A percentile compares a stretch with the other conserved stretches of the same genome.
phyloP scores from a whole-genome alignment of 176 grass and related monocot genomes.

The Eleusine coracana region DNA sequence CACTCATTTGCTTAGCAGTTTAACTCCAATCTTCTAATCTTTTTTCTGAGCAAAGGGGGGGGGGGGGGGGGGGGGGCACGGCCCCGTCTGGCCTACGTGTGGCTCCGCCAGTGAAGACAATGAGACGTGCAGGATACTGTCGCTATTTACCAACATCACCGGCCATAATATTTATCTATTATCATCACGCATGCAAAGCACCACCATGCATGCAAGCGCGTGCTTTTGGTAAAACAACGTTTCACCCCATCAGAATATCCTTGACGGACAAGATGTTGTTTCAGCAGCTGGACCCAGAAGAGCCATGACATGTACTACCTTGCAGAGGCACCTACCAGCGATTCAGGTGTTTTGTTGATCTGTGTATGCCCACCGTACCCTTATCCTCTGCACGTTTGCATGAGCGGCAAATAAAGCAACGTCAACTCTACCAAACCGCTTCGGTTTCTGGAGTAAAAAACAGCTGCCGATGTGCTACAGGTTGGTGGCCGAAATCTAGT shows the following conservation, averaged over 20 bases:
- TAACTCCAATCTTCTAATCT: too few relatives aligned
- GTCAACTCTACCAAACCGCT: constrained; percentile 25
- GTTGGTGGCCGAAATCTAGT: constrained; percentile 9
- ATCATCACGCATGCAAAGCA: too few relatives aligned
- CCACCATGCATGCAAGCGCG: neutral
- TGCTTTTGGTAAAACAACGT: neutral
- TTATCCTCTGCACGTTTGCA: constrained; percentile 7
- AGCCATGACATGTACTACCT: neutral
- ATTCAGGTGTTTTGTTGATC: neutral
- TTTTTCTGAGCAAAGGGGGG: too few relatives aligned
- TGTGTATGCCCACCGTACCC: neutral
- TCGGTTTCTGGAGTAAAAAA: neutral
- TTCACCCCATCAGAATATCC: neutral
- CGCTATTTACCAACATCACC: too few relatives aligned
- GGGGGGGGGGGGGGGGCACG: too few relatives aligned
- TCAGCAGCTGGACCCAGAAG: neutral
- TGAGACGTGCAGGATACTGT: too few relatives aligned
- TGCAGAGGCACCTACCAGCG: neutral
- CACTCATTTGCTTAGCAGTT: too few relatives aligned
- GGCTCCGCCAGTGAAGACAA: too few relatives aligned
- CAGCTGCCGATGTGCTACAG: neutral
- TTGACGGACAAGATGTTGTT: neutral
- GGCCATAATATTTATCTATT: too few relatives aligned
- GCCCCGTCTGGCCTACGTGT: too few relatives aligned
- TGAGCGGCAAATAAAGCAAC: constrained; percentile 2